Base-by-base conservation (phyloP, 2,329 filamentous ascomycete species). In the Cadophora malorum region DNA sequence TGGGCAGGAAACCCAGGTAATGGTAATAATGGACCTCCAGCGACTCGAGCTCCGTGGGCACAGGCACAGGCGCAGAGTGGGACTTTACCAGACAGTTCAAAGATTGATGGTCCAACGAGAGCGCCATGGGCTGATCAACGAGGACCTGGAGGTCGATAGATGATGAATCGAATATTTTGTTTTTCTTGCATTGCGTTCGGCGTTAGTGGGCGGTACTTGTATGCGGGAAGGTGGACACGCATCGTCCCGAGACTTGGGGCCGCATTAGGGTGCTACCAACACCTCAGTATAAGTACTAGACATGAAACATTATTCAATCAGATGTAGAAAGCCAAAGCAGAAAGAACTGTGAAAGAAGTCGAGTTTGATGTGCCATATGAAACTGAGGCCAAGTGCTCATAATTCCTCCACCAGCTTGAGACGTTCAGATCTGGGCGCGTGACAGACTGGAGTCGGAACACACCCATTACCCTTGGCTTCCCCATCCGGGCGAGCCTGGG, bases 81-180 rank as follows among this genome's bases (percentile, higher is more conserved):
- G 19, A 63, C 47, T 31, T n/a, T 45, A 19, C 21, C 58, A 19
- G 23, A 33, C 53, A 33, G 49, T n/a, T 10, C 60, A 33, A 63
- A 58, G 47, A 67, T 73, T 38, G 72, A 77, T 67, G 68, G 69
- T 1, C 72, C 72, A 31, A 81, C 79, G 2, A 80, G 76, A 68
- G 80, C 79, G 16, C 80, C 80, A 16, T 81, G 79, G 80, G 77
- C 77, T 4, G 50, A 70, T 31, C 47, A 66, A 55, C 33, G 58
- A 61, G 60, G 63, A 9, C 23, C 33, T 38, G 55, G 58, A 62
- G 63, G 56, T 59, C 47, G 9, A 63, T 33, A 31, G 63, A 56
- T 14, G 21, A 52, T 35, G 47, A 21, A 25, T 28, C 10, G 33
- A 21, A 21, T 9, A 6, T 41, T 28, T 25, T 59, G 35, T 21